Evolutionary conservation across 2,329 filamentous ascomycete genomes (phyloP).

Genomic region (Fusarium equiseti): DNA sequence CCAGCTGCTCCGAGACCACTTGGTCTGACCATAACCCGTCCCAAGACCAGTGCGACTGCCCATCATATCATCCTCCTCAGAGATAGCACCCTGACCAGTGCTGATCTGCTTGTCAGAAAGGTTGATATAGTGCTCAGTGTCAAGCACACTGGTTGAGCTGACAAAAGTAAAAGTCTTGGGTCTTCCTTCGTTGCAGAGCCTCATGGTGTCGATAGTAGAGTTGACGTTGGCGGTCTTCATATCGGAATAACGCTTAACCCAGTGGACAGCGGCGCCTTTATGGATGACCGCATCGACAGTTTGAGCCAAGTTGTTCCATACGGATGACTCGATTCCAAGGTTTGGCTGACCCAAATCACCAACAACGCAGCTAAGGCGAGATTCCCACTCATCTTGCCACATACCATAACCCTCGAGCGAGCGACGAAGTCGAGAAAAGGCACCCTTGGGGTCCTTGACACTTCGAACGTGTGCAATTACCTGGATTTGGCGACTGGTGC

Average conservation of each 20-base stretch:
- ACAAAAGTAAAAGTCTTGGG: constrained; percentile 84
- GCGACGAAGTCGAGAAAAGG: constrained; percentile 72
- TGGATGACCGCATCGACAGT: constrained; percentile 81
- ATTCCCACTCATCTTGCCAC: constrained; percentile 78
- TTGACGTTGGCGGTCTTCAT: constrained; percentile 81
- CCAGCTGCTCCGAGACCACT: constrained; percentile 81
- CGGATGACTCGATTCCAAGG: constrained; percentile 75
- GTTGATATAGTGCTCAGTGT: constrained; percentile 83
- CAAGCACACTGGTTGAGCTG: constrained; percentile 81
- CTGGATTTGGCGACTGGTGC: constrained; percentile 26
- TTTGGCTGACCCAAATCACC: constrained; percentile 73
- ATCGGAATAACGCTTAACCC: constrained; percentile 81
- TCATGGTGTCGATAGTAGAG: constrained; percentile 81
- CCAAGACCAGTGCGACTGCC: constrained; percentile 81
- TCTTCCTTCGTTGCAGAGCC: constrained; percentile 80
- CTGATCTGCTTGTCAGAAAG: constrained; percentile 67
- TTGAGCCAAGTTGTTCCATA: constrained; percentile 74
- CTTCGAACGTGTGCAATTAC: constrained; percentile 80
- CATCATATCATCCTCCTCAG: constrained; percentile 74
- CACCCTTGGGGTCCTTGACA: constrained; percentile 70
- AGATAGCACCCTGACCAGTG: constrained; percentile 67
- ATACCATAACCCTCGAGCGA: constrained; percentile 82
- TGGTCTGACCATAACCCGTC: constrained; percentile 91
- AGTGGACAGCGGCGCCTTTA: constrained; percentile 86
- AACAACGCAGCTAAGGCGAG: constrained; percentile 73